Percentiles rank a stretch among this genome's conserved stretches.
These are phyloP conservation scores for Neurospora sp. DNA, from an alignment of 495 filamentous ascomycete genomes.

Conservation along the genomic window DNA sequence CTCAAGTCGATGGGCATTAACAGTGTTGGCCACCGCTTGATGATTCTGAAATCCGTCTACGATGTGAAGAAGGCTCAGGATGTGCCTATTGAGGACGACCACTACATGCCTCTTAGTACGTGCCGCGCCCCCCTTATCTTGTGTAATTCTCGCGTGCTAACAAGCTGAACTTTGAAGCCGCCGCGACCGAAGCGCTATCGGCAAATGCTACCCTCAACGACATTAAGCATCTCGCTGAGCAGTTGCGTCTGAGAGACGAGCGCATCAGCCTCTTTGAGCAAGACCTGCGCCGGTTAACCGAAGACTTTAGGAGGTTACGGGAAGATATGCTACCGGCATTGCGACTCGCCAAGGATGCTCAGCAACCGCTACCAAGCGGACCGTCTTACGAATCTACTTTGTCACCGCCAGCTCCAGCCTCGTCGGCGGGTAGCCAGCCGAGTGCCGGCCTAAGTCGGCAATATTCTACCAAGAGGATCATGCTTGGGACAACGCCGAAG, in stretches of 20 bases:
- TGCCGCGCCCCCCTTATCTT: slow-evolving; percentile 7
- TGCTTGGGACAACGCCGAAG: slow-evolving; percentile 73
- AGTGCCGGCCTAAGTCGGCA: slow-evolving; percentile 57
- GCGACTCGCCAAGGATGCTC: slow-evolving; percentile 79
- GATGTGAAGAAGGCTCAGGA: slow-evolving; percentile 89
- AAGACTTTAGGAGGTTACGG: slow-evolving; percentile 74
- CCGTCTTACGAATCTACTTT: slow-evolving; percentile 35
- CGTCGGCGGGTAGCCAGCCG: slow-evolving; percentile 34
- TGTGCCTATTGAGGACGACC: slow-evolving; percentile 79
- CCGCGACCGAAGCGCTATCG: slow-evolving; percentile 76
- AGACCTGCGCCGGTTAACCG: slow-evolving; percentile 68
- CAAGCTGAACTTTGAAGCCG: slow-evolving; percentile 44
- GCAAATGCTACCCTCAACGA: slow-evolving; percentile 84
- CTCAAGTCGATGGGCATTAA: slow-evolving; percentile 87
- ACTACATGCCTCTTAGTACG: slow-evolving; percentile 91
- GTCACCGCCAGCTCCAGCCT: slow-evolving; percentile 42
- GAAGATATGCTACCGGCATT: slow-evolving; percentile 87
- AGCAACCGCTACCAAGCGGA: slow-evolving; percentile 66
- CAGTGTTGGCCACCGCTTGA: slow-evolving; percentile 88
- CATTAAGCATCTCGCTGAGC: slow-evolving; percentile 76
- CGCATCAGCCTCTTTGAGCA: slow-evolving; percentile 69
- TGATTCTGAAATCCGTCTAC: slow-evolving; percentile 89
- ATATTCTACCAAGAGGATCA: slow-evolving; percentile 86
- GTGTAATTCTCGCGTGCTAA: slow-evolving; percentile 10
- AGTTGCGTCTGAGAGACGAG: slow-evolving; percentile 78